Base-by-base conservation (phyloP, 805 yeast species). In the Pichia gijzeniarum region DNA sequence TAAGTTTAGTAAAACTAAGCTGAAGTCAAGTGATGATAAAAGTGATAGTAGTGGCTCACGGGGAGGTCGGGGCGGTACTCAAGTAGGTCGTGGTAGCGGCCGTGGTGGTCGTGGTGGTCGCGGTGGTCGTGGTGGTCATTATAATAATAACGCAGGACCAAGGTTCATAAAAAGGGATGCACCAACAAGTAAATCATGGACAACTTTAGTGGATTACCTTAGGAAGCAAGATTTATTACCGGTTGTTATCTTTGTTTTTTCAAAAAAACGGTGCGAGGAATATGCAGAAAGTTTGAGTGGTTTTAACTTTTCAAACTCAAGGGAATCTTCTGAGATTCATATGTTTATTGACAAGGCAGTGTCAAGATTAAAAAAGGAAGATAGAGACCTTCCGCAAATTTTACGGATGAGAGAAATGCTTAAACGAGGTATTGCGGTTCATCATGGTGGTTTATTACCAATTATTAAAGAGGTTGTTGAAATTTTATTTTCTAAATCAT, bases 391-490 rank as follows among this genome's bases (percentile, higher is more conserved):
- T 40, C 98, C 99, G 1, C 99, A 93, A 65, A 91, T 93, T 48
- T 52, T 86, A 49, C 80, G 85, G 52, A 74, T 91, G 48, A 74
- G 95, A 53, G 95, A 88, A 27, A 71, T 91, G 73, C 65, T 93
- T 36, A 76, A 87, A 37, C 73, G 97, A 58, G 99, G 99, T 46
- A 85, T 93, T 52, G 99, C 99, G 59, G 93, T 93, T 58, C 99
- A 93, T 70, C 99, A 93, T 66, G 88, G 97, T 44, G 99, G 99
- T 28, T 71, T 93, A 39, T 71, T 93, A 52, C 99, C 98, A 0
- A 71, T 93, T 48, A 71, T 93, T 54, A 82, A 83, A 61, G 82
- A 98, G 67, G 99, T 98, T 59, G 91, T 95, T 52, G 99, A 93
- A 64, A 90, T 93, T 45, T 66, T 93, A 40, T 93, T 93, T 67